phyloP scores from a whole-genome alignment of 345 rosid species.

The Hibiscus mutabilis region DNA sequence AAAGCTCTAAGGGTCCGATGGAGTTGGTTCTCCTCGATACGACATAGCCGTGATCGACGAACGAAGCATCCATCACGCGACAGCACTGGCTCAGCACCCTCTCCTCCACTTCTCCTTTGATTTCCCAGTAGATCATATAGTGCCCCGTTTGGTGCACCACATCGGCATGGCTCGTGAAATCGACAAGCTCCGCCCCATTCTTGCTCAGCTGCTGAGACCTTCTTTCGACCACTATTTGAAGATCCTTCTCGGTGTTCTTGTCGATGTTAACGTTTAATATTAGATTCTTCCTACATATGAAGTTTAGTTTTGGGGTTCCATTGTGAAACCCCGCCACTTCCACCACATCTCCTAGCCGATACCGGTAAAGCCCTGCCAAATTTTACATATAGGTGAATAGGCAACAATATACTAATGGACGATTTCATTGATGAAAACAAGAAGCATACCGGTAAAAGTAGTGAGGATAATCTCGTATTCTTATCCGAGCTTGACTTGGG shows the following conservation, averaged over 20 bases:
- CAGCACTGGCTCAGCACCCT: conserved; percentile 61
- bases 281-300: conserved; percentile 81
- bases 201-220: conserved; percentile 47
- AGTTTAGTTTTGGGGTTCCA: conserved; percentile 76
- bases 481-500: conserved; percentile 66
- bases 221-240: conserved; percentile 71
- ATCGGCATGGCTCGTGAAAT: conserved; percentile 85
- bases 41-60: conserved; percentile 75
- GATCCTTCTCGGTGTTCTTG: conserved; percentile 93
- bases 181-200: conserved; percentile 58
- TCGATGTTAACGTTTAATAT: conserved; percentile 76
- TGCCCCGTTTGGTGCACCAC: conserved; percentile 54
- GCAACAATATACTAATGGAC: not conserved
- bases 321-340: conserved; percentile 79
- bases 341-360: conserved; percentile 79
- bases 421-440: not conserved
- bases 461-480: conserved; percentile 84
- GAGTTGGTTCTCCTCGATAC: conserved; percentile 66
- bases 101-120: conserved; percentile 70
- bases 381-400: not conserved
- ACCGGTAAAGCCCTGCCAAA: conserved; percentile 65
- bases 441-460: conserved; percentile 77
- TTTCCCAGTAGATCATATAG: conserved; percentile 89
- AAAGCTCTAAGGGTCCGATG: conserved; percentile 79
- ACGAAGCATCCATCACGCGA: conserved; percentile 66